Evolutionary conservation across 1,139 yeast genomes (phyloP).

Genomic region (Geotrichum candidum): DNA sequence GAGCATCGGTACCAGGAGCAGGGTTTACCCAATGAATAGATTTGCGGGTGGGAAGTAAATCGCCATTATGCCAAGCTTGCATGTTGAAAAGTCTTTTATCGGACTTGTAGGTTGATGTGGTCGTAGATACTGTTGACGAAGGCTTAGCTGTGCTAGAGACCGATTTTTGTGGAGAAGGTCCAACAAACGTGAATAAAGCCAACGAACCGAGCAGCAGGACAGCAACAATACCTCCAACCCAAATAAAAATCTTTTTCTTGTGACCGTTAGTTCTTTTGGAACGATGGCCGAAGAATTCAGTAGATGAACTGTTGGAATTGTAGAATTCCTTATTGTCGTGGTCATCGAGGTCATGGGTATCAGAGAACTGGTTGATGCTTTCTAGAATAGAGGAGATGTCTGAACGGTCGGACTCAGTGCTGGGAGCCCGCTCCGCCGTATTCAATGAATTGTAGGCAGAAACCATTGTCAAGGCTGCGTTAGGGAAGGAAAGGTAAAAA

Average conservation of each 20-base stretch:
- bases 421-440: background rate
- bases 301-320: background rate
- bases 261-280: background rate
- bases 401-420: constrained; percentile 14
- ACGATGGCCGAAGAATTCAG: background rate
- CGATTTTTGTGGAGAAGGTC: background rate
- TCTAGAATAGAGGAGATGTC: constrained; percentile 15
- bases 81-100: constrained; percentile 12
- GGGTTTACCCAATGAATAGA: constrained; percentile 16
- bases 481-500: background rate
- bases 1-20: constrained; percentile 14
- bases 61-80: constrained; percentile 14
- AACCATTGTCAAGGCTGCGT: background rate
- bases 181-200: constrained; percentile 1
- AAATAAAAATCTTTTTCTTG: background rate
- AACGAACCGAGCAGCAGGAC: constrained; percentile 1
- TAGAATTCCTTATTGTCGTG: background rate
- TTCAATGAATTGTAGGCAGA: background rate
- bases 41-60: constrained; percentile 11
- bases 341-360: background rate
- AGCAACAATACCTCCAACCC: background rate
- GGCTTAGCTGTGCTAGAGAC: background rate
- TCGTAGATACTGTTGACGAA: background rate
- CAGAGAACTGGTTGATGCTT: constrained; percentile 14
- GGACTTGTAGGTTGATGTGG: background rate